Evolutionary conservation across 208 protist species (phyloP).

Genomic region (Porcisia deanei): DNA sequence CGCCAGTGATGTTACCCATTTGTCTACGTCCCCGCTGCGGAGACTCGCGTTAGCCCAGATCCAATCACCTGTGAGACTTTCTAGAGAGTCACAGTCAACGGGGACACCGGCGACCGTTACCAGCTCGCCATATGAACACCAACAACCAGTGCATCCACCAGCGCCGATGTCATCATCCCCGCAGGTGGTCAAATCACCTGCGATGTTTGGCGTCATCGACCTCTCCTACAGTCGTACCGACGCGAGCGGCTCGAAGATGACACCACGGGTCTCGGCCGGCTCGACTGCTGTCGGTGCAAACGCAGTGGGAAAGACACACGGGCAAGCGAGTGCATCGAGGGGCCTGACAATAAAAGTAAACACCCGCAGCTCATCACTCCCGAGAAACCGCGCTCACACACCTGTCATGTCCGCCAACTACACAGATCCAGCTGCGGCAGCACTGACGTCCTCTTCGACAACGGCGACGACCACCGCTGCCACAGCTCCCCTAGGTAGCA

Average conservation of each 20-base stretch:
- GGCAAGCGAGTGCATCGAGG: not conserved
- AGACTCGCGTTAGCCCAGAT: not conserved
- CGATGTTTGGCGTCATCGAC: conserved; percentile 38
- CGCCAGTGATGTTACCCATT: not conserved
- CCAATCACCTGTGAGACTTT: not conserved
- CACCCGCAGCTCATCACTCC: not conserved
- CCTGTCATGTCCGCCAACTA: not conserved
- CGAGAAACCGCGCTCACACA: not conserved
- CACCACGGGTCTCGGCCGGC: not conserved
- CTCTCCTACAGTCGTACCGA: conserved; percentile 19
- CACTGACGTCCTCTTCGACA: not conserved
- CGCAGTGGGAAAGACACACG: not conserved
- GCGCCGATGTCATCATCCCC: not conserved
- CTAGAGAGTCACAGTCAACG: not conserved
- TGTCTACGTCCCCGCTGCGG: conserved; percentile 11
- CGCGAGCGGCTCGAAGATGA: conserved; percentile 4
- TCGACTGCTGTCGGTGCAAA: not conserved
- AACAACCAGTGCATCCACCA: not conserved
- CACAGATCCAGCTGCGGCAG: conserved; percentile 3
- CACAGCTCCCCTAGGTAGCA: not conserved
- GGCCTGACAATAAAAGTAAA: conserved; percentile 7
- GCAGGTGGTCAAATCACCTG: conserved; percentile 6
- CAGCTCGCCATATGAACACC: not conserved
- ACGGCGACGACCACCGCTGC: not conserved
- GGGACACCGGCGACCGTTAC: conserved; percentile 3